These are phyloP conservation scores for Neoascochyta sp. DNA, from an alignment of 2,329 filamentous ascomycete species.

Conservation along the genomic window DNA sequence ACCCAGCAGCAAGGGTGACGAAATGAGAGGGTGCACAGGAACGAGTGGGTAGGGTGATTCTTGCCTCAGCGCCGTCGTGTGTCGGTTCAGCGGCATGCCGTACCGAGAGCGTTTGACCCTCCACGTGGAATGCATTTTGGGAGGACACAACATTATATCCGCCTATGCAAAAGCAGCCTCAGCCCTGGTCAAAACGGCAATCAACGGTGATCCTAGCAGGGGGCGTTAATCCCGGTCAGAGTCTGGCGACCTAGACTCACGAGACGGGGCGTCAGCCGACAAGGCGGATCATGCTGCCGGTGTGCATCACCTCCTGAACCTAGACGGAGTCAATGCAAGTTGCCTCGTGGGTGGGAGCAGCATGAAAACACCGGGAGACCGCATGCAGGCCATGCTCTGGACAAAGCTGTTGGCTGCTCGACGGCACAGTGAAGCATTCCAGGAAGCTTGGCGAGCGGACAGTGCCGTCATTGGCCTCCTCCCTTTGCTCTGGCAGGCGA, in stretches of 20 bases:
- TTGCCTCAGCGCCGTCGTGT: slow-evolving; percentile 13
- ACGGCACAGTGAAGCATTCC: slow-evolving; percentile 20
- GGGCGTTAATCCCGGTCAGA: slow-evolving; percentile 3
- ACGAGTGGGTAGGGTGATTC: slow-evolving; percentile 17
- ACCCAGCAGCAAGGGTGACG: slow-evolving; percentile 18
- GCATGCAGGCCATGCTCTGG: slow-evolving; percentile 4
- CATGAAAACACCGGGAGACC: slow-evolving; percentile 4
- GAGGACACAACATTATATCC: slow-evolving; percentile 21
- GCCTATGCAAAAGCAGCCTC: slow-evolving; percentile 13
- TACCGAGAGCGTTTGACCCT: slow-evolving; percentile 12
- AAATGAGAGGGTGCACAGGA: slow-evolving; percentile 25
- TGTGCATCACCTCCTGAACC: too few relatives aligned
- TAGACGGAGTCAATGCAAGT: too few relatives aligned
- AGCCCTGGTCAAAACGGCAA: too few relatives aligned
- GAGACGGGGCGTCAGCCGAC: neutral
- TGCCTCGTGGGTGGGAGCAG: slow-evolving; percentile 9
- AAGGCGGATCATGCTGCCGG: neutral
- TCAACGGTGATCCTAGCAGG: too few relatives aligned
- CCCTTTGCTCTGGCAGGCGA: slow-evolving; percentile 11
- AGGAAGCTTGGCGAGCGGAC: slow-evolving; percentile 14
- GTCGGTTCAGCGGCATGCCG: slow-evolving; percentile 14
- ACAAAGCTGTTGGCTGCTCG: slow-evolving; percentile 3
- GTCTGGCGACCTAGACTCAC: slow-evolving; percentile 4
- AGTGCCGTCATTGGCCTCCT: slow-evolving; percentile 9
- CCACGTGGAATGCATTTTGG: slow-evolving; percentile 30